Conservation (phyloP, 2,329 filamentous ascomycete genomes). For the Arthrobotrys sphaeroides region DNA sequence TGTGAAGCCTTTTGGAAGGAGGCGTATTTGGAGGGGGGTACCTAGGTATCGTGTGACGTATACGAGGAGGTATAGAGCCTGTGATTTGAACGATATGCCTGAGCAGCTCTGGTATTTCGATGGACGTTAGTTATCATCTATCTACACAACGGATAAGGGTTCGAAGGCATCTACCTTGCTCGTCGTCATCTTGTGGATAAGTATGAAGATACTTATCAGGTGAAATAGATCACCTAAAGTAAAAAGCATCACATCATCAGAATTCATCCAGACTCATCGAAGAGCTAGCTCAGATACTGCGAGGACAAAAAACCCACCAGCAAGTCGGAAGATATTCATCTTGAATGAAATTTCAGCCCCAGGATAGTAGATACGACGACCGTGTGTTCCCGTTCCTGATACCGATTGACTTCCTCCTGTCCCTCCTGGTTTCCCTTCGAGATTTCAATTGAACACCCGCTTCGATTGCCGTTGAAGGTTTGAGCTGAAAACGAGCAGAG, state of each 20-base stretch:
- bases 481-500: not conserved
- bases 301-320: conserved; percentile 42
- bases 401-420: not conserved
- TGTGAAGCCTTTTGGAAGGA: not conserved
- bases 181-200: conserved; percentile 91
- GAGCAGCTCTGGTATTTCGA: conserved; percentile 79
- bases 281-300: not conserved
- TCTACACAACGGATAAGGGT: conserved; percentile 8
- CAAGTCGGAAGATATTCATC: conserved; percentile 58
- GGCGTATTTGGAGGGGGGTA: conserved; percentile 60
- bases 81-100: conserved; percentile 98
- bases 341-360: conserved; percentile 31
- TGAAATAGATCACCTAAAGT: conserved; percentile 91
- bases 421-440: conserved; percentile 3
- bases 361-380: not conserved
- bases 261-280: not conserved
- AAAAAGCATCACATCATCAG: not conserved
- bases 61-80: conserved; percentile 91
- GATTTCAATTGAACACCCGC: not conserved
- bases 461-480: not conserved
- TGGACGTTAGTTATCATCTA: not conserved
- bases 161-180: conserved; percentile 58
- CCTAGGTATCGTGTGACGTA: conserved; percentile 93
- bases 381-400: not conserved
- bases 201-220: conserved; percentile 89